Base-by-base conservation (phyloP, 805 yeast species). In the Ogataea siamensis region DNA sequence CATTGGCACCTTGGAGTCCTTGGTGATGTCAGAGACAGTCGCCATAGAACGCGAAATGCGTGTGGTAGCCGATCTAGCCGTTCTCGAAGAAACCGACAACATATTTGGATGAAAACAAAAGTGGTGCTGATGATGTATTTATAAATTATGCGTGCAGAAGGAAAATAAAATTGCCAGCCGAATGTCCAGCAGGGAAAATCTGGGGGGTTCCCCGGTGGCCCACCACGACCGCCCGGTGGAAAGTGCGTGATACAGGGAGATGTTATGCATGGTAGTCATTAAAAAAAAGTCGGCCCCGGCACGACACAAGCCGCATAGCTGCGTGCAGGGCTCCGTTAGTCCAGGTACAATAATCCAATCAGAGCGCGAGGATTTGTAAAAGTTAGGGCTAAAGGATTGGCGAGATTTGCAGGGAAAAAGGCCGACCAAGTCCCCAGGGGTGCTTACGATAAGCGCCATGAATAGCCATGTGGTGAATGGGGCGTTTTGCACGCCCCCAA, bases 1-100 rank as follows among this genome's bases (percentile, higher is more conserved):
- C 64, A 57, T 58, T 58, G 69, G 66, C 42, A 74, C 80, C 55
- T 72, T 68, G 30, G 78, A 73, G 60, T 74, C 80, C 56, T 64
- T 71, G 53, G 76, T 74, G 39, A 74, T 58, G 42, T 58, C 58
- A 15, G 69, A 60, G 40, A 74, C 75, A 47, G 79, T 73, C 52
- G 78, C 79, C 57, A 72, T 59, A 40, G 73, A 70, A 64, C 78
- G 74, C 43, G 50, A 39, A 30, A 40, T 24, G 47, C 56, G 53
- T 46, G 58, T 53, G 12, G 37, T 23, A 28, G 42, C 33, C 35
- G 52, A 42, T 52, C 54, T 57, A 33, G 51, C 45, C 30, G 58
- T 37, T 37, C 49, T 47, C 51, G 58, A 53, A 32, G 58, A 35
- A 43, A 55, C 56, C 42, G 62, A 53, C 44, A 58, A 54, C 63